These are phyloP conservation scores for Eimeria sp. DNA, from an alignment of 169 alveolate genomes.

Conservation along the genomic window DNA sequence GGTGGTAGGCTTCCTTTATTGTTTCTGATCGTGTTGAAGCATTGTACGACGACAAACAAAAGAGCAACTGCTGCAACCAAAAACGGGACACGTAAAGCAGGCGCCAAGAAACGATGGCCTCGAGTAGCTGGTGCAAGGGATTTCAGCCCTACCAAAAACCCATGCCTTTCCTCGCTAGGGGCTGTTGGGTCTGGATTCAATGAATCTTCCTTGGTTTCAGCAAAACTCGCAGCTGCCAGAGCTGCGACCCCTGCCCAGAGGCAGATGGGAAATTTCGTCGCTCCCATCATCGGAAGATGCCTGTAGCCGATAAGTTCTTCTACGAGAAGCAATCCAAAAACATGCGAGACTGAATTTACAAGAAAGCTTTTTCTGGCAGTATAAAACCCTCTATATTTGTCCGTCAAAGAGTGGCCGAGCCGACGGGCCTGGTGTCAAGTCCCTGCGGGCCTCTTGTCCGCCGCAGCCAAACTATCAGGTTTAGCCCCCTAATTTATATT, in stretches of 20 bases:
- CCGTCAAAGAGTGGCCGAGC: background rate
- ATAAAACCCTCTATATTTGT: background rate
- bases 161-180: background rate
- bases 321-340: background rate
- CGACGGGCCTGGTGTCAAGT: background rate
- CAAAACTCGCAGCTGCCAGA: background rate
- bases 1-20: background rate
- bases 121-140: background rate
- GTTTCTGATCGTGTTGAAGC: background rate
- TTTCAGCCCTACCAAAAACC: background rate
- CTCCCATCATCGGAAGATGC: background rate
- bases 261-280: background rate
- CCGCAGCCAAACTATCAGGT: background rate
- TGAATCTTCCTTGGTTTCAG: background rate
- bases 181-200: background rate
- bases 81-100: background rate
- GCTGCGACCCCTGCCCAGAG: slow-evolving; percentile 1
- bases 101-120: background rate
- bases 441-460: background rate
- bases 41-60: background rate
- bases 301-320: background rate
- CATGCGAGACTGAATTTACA: background rate
- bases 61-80: background rate
- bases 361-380: background rate
- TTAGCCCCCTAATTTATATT: background rate